A percentile compares a stretch with the other conserved stretches of the same genome.
Conservation (phyloP, 768 basidiomycete species). For the Hericium erinaceus region DNA sequence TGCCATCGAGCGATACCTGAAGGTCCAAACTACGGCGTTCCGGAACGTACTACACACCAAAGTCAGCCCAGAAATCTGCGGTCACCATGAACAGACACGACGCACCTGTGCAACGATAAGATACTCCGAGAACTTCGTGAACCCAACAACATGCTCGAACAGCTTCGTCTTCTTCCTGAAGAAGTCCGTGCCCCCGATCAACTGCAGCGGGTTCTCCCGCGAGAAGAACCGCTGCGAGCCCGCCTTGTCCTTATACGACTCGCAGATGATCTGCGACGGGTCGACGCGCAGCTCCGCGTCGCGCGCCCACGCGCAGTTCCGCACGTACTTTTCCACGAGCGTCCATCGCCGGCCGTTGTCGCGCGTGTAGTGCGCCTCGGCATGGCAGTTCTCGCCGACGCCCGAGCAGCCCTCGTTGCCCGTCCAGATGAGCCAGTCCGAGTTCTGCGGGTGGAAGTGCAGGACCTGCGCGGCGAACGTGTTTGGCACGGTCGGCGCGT, state of each 20-base stretch:
- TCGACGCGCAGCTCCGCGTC: slow-evolving; percentile 76
- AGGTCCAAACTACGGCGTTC: slow-evolving; percentile 58
- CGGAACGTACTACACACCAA: slow-evolving; percentile 36
- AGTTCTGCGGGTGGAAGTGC: slow-evolving; percentile 72
- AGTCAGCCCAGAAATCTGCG: neutral
- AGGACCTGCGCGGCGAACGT: slow-evolving; percentile 65
- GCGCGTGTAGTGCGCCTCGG: slow-evolving; percentile 62
- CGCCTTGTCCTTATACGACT: slow-evolving; percentile 73
- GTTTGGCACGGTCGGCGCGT: slow-evolving; percentile 68
- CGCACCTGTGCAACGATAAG: slow-evolving; percentile 89
- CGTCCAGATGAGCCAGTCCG: slow-evolving; percentile 85
- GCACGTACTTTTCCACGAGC: slow-evolving; percentile 75
- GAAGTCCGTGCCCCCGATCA: slow-evolving; percentile 70
- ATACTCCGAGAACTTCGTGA: slow-evolving; percentile 95
- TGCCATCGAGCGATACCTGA: slow-evolving; percentile 89
- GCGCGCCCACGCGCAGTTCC: slow-evolving; percentile 86
- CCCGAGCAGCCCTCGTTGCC: slow-evolving; percentile 61
- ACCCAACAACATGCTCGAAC: slow-evolving; percentile 87
- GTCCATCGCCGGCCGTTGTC: slow-evolving; percentile 73
- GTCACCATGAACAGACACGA: neutral
- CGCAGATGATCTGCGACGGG: slow-evolving; percentile 85
- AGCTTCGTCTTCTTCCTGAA: slow-evolving; percentile 63
- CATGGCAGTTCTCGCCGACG: slow-evolving; percentile 48
- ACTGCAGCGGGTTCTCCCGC: slow-evolving; percentile 56
- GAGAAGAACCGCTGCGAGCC: slow-evolving; percentile 63